Evolutionary conservation across 192 early-diverging fungal species (phyloP), one percentile per base, ranked within the genome.

Genomic region (Coemansia sp.): DNA sequence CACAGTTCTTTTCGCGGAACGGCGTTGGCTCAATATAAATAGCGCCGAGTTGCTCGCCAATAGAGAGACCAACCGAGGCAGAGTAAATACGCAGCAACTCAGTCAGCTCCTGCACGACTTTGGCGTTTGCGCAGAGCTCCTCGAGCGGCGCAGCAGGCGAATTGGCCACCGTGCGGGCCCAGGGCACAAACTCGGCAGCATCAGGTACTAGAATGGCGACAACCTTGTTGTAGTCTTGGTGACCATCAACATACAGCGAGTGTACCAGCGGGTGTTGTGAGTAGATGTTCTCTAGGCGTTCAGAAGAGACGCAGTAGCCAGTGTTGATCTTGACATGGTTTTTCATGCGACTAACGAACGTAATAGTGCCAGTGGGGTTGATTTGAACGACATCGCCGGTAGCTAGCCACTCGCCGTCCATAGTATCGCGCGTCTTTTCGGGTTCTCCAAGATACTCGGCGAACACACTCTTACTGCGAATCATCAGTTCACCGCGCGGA

Each of bases 241-340:
- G 90, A 37, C 94, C 97, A 80, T 97, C 89, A 8, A 96, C 89
- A 74, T 89, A 98, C 25, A 91, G 72, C 75, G 95, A 91, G 3
- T 92, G 85, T 7, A 98, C 86, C 51, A 96, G 72, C 44, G 74
- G 76, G 67, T 90, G 85, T 73, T 89, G 87, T 23, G 78, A 66
- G 70, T 92, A 91, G 17, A 89, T 78, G 14, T 69, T 70, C 70
- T 98, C 94, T 60, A 96, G 85, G 75, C 91, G 90, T 67, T 97
- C 95, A 7, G 94, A 93, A 4, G 94, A 91, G 66, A 98, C 85
- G 74, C 92, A 97, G 70, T 91, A 89, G 48, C 92, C 93, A 61
- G 90, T 88, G 25, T 89, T 86, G 8, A 94, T 82, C 72, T 93
- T 92, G 74, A 93, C 80, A 29, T 90, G 86, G 60, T 91, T 91